These are phyloP conservation scores for Saccharum officinarum DNA, from an alignment of 176 grass and related monocot genomes.

Conservation along the genomic window DNA sequence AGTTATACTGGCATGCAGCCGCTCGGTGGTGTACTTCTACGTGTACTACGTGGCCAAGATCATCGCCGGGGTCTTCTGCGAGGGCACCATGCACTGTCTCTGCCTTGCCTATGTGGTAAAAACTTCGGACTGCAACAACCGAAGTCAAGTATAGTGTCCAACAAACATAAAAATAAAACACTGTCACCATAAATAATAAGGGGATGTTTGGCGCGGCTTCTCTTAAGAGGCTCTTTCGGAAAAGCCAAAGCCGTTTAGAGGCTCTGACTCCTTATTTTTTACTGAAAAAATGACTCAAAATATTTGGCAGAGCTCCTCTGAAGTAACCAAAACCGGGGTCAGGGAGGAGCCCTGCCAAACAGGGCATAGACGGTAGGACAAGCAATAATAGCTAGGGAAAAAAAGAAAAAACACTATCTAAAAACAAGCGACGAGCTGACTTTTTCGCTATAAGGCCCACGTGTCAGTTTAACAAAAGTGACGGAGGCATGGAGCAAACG, in stretches of 20 bases:
- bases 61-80: slow-evolving; percentile 73
- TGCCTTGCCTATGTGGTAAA: slow-evolving; percentile 86
- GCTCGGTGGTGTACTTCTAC: slow-evolving; percentile 62
- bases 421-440: background rate
- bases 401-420: background rate
- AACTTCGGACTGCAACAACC: background rate
- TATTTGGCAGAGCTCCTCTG: too few species aligned
- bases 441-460: background rate
- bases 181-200: too few species aligned
- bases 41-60: slow-evolving; percentile 64
- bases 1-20: slow-evolving; percentile 77
- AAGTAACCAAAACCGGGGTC: too few species aligned
- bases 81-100: slow-evolving; percentile 83
- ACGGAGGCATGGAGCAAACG: background rate
- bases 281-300: too few species aligned
- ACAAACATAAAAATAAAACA: background rate
- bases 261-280: too few species aligned
- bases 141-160: background rate
- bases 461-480: background rate
- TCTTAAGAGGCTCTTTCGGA: too few species aligned
- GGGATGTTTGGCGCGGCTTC: too few species aligned
- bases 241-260: too few species aligned
- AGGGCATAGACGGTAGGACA: too few species aligned
- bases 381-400: too few species aligned
- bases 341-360: too few species aligned